Evolutionary conservation across 2,329 filamentous ascomycete genomes (phyloP).

Genomic region (Huntiella moniliformis): DNA sequence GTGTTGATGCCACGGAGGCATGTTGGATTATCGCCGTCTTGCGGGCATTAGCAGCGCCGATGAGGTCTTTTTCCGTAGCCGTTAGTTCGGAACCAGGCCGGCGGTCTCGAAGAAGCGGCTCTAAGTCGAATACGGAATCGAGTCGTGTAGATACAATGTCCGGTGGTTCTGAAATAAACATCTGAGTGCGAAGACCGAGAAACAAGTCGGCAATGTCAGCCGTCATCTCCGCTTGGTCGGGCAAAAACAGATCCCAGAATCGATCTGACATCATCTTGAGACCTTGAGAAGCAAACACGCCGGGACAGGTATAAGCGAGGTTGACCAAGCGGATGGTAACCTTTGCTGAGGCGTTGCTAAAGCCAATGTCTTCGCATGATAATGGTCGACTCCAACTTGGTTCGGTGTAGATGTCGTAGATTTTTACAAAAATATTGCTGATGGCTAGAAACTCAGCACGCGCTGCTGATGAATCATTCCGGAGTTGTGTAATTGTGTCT

Average conservation of each 20-base stretch:
- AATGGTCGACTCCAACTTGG: constrained; percentile 16
- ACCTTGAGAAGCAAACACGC: constrained; percentile 12
- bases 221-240: constrained; percentile 9
- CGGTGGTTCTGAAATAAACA: constrained; percentile 9
- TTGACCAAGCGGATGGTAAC: constrained; percentile 12
- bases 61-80: constrained; percentile 9
- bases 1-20: not conserved
- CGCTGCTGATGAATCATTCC: constrained; percentile 18
- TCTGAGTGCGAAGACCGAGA: constrained; percentile 10
- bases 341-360: constrained; percentile 18
- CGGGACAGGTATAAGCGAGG: constrained; percentile 9
- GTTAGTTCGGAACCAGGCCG: constrained; percentile 7
- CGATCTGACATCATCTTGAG: constrained; percentile 28
- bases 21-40: constrained; percentile 9
- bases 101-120: constrained; percentile 6
- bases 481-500: constrained; percentile 17
- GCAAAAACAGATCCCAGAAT: constrained; percentile 24
- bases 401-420: constrained; percentile 19
- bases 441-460: constrained; percentile 19
- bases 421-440: constrained; percentile 18
- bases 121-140: constrained; percentile 11
- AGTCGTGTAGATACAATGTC: constrained; percentile 6
- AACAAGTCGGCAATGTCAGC: constrained; percentile 11
- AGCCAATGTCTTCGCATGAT: constrained; percentile 21
- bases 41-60: constrained; percentile 6